Percentiles rank a stretch among this genome's conserved stretches.
Conservation (phyloP, 202 grass and related monocot species). For the Zoysia matrella region DNA sequence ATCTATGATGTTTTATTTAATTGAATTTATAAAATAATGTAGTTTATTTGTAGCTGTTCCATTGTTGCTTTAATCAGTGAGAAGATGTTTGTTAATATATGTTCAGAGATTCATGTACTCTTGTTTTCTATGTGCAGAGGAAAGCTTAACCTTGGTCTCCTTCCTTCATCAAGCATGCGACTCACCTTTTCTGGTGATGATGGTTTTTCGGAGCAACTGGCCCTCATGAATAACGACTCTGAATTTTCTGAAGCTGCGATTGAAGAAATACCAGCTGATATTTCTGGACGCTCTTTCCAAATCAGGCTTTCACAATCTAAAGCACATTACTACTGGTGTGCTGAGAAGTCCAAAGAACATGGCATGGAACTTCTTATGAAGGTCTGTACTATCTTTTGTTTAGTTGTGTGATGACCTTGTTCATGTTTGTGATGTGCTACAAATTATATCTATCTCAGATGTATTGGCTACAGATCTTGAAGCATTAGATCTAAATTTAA, state of each 20-base stretch:
- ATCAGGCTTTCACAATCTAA: constrained; percentile 65
- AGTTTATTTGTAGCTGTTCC: neutral
- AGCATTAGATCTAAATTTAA: neutral
- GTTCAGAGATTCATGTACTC: constrained; percentile 36
- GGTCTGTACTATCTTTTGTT: constrained; percentile 49
- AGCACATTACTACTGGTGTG: constrained; percentile 91
- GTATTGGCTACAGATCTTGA: constrained; percentile 5
- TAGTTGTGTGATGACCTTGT: constrained; percentile 1
- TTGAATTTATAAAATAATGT: neutral
- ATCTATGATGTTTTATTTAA: neutral
- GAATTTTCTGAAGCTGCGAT: constrained; percentile 57
- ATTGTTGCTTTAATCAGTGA: neutral
- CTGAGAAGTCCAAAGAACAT: constrained; percentile 79
- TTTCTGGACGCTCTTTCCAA: constrained; percentile 77
- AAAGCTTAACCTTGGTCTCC: constrained; percentile 71
- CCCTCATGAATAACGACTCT: constrained; percentile 54
- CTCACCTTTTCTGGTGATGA: constrained; percentile 81
- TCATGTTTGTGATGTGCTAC: constrained; percentile 7
- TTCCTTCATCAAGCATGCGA: constrained; percentile 74
- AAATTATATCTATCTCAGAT: constrained; percentile 1
- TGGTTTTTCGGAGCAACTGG: constrained; percentile 66
- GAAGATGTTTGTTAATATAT: neutral
- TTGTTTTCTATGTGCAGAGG: constrained; percentile 69
- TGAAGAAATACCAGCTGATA: constrained; percentile 86
- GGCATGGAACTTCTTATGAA: constrained; percentile 82